A percentile compares a stretch with the other conserved stretches of the same genome.
phyloP scores from a whole-genome alignment of 2,329 filamentous ascomycete species.

The Penicillium fuscoglaucum region DNA sequence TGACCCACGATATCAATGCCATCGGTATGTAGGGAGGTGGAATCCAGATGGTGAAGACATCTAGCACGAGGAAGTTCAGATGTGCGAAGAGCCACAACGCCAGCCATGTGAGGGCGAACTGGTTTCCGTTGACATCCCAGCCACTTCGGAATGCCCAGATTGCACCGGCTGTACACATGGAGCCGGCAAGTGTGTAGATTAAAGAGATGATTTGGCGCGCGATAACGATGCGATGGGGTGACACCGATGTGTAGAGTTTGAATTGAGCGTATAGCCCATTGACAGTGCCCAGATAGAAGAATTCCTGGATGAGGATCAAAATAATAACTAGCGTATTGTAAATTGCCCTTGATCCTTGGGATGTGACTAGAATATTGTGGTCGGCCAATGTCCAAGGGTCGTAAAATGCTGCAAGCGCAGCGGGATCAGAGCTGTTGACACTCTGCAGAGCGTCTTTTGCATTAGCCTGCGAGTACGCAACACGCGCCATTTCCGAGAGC shows the following conservation, averaged over 20 bases:
- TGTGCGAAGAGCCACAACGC: conserved; percentile 48
- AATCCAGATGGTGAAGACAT: conserved; percentile 47
- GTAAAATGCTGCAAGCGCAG: conserved; percentile 38
- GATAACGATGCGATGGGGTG: conserved; percentile 32
- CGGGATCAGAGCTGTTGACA: conserved; percentile 27
- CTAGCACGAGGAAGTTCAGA: conserved; percentile 48
- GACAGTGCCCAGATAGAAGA: conserved; percentile 50
- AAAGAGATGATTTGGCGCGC: conserved; percentile 39
- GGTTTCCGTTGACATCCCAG: conserved; percentile 43
- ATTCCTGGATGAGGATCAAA: conserved; percentile 50
- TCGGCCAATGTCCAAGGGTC: conserved; percentile 41
- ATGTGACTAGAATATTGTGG: conserved; percentile 44
- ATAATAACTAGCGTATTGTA: conserved; percentile 50
- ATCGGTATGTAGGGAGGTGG: conserved; percentile 47
- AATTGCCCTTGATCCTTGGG: conserved; percentile 45
- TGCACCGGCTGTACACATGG: conserved; percentile 43
- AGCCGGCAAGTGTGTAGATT: conserved; percentile 44
- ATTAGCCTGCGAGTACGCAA: conserved; percentile 38
- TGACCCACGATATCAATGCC: conserved; percentile 47
- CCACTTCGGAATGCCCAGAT: conserved; percentile 48
- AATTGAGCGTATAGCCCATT: conserved; percentile 47
- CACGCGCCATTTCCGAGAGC: conserved; percentile 36
- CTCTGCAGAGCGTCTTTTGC: conserved; percentile 32
- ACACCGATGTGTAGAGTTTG: conserved; percentile 38
- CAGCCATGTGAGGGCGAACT: conserved; percentile 49